Base-by-base conservation (phyloP, 345 rosid species). In the Excoecaria agallocha region DNA sequence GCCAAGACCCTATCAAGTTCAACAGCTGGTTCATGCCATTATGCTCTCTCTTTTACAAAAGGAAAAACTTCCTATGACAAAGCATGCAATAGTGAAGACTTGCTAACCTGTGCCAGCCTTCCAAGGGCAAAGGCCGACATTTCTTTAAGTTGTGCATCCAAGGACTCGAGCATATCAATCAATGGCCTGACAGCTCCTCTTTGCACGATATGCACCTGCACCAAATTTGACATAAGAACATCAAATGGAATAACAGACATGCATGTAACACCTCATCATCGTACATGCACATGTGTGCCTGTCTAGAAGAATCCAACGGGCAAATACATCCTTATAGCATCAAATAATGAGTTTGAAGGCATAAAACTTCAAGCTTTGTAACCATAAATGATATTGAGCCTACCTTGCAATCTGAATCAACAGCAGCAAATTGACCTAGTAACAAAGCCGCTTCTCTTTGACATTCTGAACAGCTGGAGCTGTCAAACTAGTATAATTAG, bases 71-170 rank as follows among this genome's bases (percentile, higher is more conserved):
- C 35, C 6, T 35, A 6, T 41, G 20, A 38, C 58, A 72, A 39
- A 73, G 20, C 74, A 63, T 9, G n/a, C n/a, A 57, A 41, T 25
- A 71, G 50, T 12, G 25, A 49, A 24, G 66, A 72, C 67, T 17
- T 16, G 69, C 71, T 41, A 73, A 91, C 98, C 94, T 88, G 98
- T 56, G 96, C 96, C 85, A 91, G 76, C 48, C 94, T 87, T 76
- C 93, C 92, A 59, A 93, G 91, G 8, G 93, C 94, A 81, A 90
- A 93, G 69, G 94, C 89, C 39, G 98, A 74, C 96, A 91, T 89
- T 82, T 89, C 92, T 79, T 84, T 82, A 49, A 88, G 89, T 71
- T 91, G 90, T 20, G 68, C 81, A 80, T 93, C 92, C 64, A 87
- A 68, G 38, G 91, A 81, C 30, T 82, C 77, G 58, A 93, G 94